phyloP scores from a whole-genome alignment of 2,329 filamentous ascomycete species.

The Hysterium pulicare region DNA sequence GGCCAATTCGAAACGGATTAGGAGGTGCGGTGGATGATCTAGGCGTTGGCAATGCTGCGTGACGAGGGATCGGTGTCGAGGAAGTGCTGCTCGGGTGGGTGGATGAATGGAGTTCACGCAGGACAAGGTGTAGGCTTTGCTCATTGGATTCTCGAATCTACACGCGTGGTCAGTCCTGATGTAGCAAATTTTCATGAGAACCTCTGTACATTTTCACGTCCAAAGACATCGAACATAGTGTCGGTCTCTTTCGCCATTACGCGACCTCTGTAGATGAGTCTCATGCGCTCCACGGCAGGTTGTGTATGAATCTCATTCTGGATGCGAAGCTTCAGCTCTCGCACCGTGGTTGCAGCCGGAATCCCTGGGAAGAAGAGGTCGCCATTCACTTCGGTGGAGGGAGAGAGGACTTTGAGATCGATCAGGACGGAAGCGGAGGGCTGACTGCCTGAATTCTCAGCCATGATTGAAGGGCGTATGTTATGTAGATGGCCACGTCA shows the following conservation, averaged over 20 bases:
- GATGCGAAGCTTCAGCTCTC: conserved; percentile 52
- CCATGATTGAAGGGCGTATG: conserved; percentile 19
- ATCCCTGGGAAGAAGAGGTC: conserved; percentile 30
- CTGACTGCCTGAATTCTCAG: conserved; percentile 7
- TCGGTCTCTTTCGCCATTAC: conserved; percentile 49
- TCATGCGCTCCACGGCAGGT: conserved; percentile 44
- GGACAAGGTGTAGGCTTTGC: conserved; percentile 38
- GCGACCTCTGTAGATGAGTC: conserved; percentile 57
- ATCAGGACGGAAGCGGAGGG: conserved; percentile 14
- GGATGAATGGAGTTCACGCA: conserved; percentile 28
- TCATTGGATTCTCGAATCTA: conserved; percentile 35
- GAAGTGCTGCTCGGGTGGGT: conserved; percentile 3
- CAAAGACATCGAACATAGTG: conserved; percentile 50
- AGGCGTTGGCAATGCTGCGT: conserved; percentile 14
- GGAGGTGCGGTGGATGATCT: conserved; percentile 35
- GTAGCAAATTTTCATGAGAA: not conserved
- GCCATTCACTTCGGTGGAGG: conserved; percentile 36
- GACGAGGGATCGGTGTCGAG: conserved; percentile 3
- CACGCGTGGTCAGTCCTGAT: not conserved
- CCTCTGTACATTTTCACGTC: conserved; percentile 49
- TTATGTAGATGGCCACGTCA: too few species aligned
- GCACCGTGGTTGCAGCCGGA: conserved; percentile 44
- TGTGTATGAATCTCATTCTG: conserved; percentile 44
- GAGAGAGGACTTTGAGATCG: conserved; percentile 40
- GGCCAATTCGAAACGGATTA: conserved; percentile 27